phyloP scores from a whole-genome alignment of 345 rosid species.

The Salix suchowensis region DNA sequence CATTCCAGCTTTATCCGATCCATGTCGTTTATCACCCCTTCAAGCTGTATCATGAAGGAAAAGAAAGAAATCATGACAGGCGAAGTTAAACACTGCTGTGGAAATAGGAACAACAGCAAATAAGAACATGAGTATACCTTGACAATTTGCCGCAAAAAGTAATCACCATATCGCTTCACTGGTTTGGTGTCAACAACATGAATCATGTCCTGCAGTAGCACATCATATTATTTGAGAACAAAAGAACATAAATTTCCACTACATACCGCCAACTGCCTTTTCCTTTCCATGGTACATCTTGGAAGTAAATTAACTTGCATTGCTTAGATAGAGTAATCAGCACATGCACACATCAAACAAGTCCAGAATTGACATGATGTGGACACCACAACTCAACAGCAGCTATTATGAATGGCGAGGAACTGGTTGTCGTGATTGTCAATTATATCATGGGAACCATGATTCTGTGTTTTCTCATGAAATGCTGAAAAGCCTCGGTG shows the following conservation, averaged over 20 bases:
- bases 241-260: background rate
- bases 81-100: background rate
- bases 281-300: background rate
- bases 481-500: background rate
- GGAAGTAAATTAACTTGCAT: background rate
- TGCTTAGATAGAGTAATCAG: background rate
- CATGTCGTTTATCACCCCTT: slow-evolving; percentile 77
- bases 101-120: no score
- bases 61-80: background rate
- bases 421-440: no score
- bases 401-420: background rate
- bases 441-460: background rate
- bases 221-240: background rate
- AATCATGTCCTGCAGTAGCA: slow-evolving; percentile 71
- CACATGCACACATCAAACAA: background rate
- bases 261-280: background rate
- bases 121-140: slow-evolving; percentile 43
- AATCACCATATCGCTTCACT: slow-evolving; percentile 71
- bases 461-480: background rate
- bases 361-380: background rate
- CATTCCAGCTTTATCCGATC: slow-evolving; percentile 77
- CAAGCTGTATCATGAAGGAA: slow-evolving; percentile 49
- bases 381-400: background rate
- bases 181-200: slow-evolving; percentile 74
- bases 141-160: slow-evolving; percentile 88